Conservation (phyloP, 1,284 basidiomycete species). For the Stereum hirsutum region DNA sequence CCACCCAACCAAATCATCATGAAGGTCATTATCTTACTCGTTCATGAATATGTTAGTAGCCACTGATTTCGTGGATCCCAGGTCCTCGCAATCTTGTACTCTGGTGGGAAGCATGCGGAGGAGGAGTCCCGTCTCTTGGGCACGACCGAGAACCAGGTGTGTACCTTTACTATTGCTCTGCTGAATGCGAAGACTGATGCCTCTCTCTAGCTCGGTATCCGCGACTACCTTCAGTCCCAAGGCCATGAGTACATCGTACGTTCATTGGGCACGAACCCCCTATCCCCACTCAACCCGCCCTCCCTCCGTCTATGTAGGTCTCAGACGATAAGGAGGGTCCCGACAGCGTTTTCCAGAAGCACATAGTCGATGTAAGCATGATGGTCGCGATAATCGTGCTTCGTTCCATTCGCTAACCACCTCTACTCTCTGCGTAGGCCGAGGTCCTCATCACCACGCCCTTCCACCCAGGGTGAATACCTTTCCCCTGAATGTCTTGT, state of each 20-base stretch:
- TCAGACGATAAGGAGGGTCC: conserved; percentile 79
- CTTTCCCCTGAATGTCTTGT: too few relatives aligned
- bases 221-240: conserved; percentile 53
- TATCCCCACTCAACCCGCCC: conserved; percentile 13
- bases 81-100: conserved; percentile 72
- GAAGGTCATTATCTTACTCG: too few relatives aligned
- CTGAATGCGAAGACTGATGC: neutral
- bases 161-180: neutral
- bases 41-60: too few relatives aligned
- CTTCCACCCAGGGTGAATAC: conserved; percentile 90
- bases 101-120: conserved; percentile 55
- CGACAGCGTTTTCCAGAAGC: conserved; percentile 74
- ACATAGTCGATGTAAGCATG: conserved; percentile 59
- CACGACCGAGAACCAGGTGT: conserved; percentile 53
- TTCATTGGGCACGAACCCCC: conserved; percentile 2
- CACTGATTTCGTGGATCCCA: too few relatives aligned
- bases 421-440: conserved; percentile 25
- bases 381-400: conserved; percentile 13
- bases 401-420: neutral
- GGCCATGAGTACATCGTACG: conserved; percentile 63
- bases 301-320: too few relatives aligned
- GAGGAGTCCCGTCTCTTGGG: conserved; percentile 76
- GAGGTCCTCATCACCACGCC: conserved; percentile 86
- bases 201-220: conserved; percentile 59
- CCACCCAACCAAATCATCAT: too few relatives aligned